Base-by-base conservation (phyloP, 169 alveolate genomes). In the Eimeria maxima region DNA sequence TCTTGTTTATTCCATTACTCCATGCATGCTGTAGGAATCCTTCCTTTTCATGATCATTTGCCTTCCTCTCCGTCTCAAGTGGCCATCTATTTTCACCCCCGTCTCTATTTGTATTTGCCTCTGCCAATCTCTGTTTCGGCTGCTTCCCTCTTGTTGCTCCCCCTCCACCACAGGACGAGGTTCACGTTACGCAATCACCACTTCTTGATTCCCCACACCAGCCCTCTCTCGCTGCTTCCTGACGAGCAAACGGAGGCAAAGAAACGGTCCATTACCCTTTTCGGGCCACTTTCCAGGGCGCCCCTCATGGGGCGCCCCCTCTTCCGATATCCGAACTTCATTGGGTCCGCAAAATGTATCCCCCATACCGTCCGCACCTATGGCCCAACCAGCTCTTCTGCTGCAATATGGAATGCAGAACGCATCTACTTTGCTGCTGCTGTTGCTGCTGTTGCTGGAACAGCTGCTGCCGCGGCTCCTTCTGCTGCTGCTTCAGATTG, bases 391-490 rank as follows among this genome's bases (percentile, higher is more conserved):
- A 20, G 87, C 60, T 24, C 1, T 20, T 45, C 38, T 33, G 45
- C 33, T 76, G 14, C 22, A 44, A 3, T 38, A 76, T 44, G 14
- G 60, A 44, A 60, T 76, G 65, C 87, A 44, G 38, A 76, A 76
- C 42, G 87, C 33, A n/a, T 47, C 65, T 76, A 76, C 20, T 76
- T 44, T 22, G 87, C 63, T 76, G 87, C 44, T 20, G 87, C 87
- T 8, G 87, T 4, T 76, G 55, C 65, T 76, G 87, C 63, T 42
- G 55, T 45, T 10, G 87, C 65, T 44, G 55, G 55, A 22, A 42
- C 42, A 22, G 71, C 74, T 81, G 71, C 47, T 81, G 90, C 90
- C 13, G 90, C 90, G 24, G 65, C 69, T 81, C 74, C 90, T 47
- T 71, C 44, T 81, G 74, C 90, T 29, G 90, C 67, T 50, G 5